These are phyloP conservation scores for Artomyces pyxidatus DNA, from an alignment of 768 basidiomycete species.

Conservation along the genomic window DNA sequence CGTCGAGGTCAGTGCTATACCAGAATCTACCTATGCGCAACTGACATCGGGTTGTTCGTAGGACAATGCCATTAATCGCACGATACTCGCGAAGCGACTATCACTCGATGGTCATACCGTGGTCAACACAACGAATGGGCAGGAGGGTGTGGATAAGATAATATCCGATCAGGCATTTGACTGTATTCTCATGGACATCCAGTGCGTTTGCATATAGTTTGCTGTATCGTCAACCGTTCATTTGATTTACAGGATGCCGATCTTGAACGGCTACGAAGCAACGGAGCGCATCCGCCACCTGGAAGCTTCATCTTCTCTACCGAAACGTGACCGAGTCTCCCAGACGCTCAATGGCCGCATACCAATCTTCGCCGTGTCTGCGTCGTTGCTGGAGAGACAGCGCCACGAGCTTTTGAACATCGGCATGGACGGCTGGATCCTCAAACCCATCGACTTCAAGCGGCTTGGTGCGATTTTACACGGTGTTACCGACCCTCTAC, in stretches of 20 bases:
- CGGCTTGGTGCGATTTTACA: constrained; percentile 49
- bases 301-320: constrained; percentile 30
- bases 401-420: constrained; percentile 40
- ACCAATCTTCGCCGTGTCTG: constrained; percentile 78
- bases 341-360: constrained; percentile 52
- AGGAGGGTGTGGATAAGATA: constrained; percentile 60
- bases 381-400: constrained; percentile 55
- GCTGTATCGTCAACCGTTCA: too few species aligned
- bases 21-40: neutral
- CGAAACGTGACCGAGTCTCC: constrained; percentile 28
- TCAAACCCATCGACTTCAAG: constrained; percentile 78
- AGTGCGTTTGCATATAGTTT: constrained; percentile 36
- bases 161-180: constrained; percentile 56
- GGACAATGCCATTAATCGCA: constrained; percentile 71
- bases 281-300: constrained; percentile 57
- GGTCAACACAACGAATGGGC: constrained; percentile 62
- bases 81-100: constrained; percentile 61
- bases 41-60: constrained; percentile 19
- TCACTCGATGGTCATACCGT: constrained; percentile 59
- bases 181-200: constrained; percentile 76
- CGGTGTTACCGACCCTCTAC: constrained; percentile 46
- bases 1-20: constrained; percentile 45
- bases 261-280: constrained; percentile 67
- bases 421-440: constrained; percentile 76
- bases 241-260: constrained; percentile 69